Conservation (phyloP, 106 monocot genomes). For the Amphibolis antarctica region DNA sequence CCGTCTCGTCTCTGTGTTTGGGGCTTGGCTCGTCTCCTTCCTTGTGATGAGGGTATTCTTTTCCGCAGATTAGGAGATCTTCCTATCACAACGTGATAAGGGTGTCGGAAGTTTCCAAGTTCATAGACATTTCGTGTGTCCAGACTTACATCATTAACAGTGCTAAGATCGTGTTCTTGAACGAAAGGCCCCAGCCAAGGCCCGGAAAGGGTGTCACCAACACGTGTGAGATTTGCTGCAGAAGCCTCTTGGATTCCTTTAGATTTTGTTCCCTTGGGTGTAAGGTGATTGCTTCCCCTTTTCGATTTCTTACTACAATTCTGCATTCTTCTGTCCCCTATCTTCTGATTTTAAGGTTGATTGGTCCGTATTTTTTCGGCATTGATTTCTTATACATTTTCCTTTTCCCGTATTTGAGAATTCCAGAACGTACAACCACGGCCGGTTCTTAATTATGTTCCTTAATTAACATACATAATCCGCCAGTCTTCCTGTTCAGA, state of each 20-base stretch:
- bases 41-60: neutral
- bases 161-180: no score
- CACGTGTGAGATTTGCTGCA: constrained; percentile 87
- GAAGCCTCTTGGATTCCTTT: constrained; percentile 76
- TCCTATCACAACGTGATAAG: constrained; percentile 95
- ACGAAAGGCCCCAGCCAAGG: no score
- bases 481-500: no score
- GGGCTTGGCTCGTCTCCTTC: neutral
- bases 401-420: no score
- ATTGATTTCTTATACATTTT: no score
- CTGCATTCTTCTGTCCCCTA: neutral
- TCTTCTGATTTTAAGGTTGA: neutral
- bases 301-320: neutral
- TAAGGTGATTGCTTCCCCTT: constrained; percentile 45
- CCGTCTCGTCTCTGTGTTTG: neutral
- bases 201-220: no score
- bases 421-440: no score
- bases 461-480: no score
- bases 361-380: neutral
- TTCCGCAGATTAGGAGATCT: constrained; percentile 55
- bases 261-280: constrained; percentile 97
- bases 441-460: no score
- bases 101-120: no score
- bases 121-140: no score
- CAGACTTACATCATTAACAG: no score